phyloP scores from a whole-genome alignment of 495 filamentous ascomycete species.

The Schizothecium vesticola region DNA sequence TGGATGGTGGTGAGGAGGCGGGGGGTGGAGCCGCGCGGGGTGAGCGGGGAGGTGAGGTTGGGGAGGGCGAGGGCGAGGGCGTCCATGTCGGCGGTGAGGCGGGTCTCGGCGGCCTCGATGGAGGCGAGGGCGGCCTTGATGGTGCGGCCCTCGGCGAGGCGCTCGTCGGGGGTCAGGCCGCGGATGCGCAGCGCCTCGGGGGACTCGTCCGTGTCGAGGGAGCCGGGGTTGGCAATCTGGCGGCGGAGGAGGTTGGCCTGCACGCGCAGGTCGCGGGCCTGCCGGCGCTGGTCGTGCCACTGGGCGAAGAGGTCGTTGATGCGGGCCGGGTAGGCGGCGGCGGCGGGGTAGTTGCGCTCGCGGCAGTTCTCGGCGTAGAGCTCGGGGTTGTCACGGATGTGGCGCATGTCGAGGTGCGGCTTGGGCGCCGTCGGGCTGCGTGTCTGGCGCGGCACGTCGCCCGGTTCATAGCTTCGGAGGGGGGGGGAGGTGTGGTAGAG shows the following conservation, averaged over 20 bases:
- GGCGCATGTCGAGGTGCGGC: constrained; percentile 71
- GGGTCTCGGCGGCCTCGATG: constrained; percentile 55
- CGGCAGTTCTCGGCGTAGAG: constrained; percentile 77
- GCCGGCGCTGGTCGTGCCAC: constrained; percentile 51
- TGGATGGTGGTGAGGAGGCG: constrained; percentile 64
- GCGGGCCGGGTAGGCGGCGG: constrained; percentile 57
- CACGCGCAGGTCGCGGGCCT: constrained; percentile 52
- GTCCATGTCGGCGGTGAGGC: constrained; percentile 61
- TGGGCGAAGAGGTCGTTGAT: constrained; percentile 68
- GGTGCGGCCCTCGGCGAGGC: constrained; percentile 60
- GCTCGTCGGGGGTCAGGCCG: constrained; percentile 36
- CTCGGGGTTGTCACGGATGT: constrained; percentile 76
- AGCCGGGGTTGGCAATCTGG: constrained; percentile 43
- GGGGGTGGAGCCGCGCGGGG: constrained; percentile 63
- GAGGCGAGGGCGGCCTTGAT: constrained; percentile 61
- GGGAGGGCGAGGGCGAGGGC: constrained; percentile 73
- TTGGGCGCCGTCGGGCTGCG: constrained; percentile 66
- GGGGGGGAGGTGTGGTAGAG: background rate
- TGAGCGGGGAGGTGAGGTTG: constrained; percentile 72
- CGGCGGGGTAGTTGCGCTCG: constrained; percentile 73
- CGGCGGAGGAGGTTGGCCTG: constrained; percentile 50
- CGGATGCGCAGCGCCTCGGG: constrained; percentile 16
- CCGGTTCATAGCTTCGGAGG: background rate
- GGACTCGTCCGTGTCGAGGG: constrained; percentile 30
- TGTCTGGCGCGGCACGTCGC: background rate